phyloP scores from a whole-genome alignment of 495 filamentous ascomycete species.

The Filosporella fistucella region DNA sequence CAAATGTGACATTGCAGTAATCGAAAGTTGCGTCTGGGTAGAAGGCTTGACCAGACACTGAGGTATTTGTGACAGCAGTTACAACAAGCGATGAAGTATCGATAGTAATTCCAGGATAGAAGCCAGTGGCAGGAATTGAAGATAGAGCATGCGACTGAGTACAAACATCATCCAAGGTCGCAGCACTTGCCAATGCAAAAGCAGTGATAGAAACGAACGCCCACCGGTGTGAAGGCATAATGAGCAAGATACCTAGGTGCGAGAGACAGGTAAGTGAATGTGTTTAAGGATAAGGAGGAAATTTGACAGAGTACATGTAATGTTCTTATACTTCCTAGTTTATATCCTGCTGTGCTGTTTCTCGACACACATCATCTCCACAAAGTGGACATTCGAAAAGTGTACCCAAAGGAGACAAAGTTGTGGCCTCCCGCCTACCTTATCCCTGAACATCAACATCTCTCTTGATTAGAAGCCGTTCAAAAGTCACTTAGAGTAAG shows the following conservation, averaged over 20 bases:
- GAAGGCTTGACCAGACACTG: conserved; percentile 16
- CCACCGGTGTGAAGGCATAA: not conserved
- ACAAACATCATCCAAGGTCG: not conserved
- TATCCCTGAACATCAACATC: no score
- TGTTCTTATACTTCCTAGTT: not conserved
- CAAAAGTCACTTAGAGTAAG: no score
- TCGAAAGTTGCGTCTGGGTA: conserved; percentile 12
- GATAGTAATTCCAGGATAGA: conserved; percentile 26
- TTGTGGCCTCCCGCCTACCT: no score
- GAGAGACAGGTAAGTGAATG: conserved; percentile 1
- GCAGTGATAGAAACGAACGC: not conserved
- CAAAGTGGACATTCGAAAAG: no score
- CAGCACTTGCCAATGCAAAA: not conserved
- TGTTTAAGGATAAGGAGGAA: conserved; percentile 1
- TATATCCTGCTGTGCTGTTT: no score
- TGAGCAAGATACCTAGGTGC: not conserved
- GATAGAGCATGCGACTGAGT: not conserved
- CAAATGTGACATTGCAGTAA: conserved; percentile 44
- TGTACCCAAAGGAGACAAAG: no score
- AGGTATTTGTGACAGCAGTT: conserved; percentile 27
- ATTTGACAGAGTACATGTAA: not conserved
- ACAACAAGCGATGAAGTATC: conserved; percentile 30
- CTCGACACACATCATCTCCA: no score
- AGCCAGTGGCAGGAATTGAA: not conserved
- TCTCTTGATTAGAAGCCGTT: no score